Conservation (phyloP, 2,329 filamentous ascomycete genomes). For the Microcera coccophila region DNA sequence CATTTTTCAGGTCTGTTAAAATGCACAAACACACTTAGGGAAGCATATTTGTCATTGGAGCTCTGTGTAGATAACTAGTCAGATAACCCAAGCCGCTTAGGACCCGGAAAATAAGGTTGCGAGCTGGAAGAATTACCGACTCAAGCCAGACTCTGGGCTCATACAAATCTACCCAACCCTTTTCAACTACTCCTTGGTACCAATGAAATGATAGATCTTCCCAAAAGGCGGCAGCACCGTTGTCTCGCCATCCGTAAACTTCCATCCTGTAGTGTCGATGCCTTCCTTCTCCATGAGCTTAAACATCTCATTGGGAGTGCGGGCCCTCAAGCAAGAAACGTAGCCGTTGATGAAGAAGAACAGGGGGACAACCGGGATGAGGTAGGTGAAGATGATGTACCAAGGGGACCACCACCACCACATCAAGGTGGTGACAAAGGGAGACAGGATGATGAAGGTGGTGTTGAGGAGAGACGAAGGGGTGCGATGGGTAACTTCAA, state of each 20-base stretch:
- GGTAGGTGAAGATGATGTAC: conserved; percentile 19
- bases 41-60: too few relatives aligned
- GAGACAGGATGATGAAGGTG: conserved; percentile 19
- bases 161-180: too few relatives aligned
- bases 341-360: conserved; percentile 24
- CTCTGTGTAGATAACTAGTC: too few relatives aligned
- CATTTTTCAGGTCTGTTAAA: too few relatives aligned
- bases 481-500: conserved; percentile 20
- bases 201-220: conserved; percentile 20
- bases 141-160: too few relatives aligned
- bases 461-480: conserved; percentile 19
- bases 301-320: conserved; percentile 16
- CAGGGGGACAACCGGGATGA: conserved; percentile 16
- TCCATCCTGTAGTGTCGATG: conserved; percentile 15
- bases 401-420: conserved; percentile 24
- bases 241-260: conserved; percentile 17
- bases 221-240: conserved; percentile 19
- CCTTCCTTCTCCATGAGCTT: conserved; percentile 16
- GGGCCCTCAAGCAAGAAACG: conserved; percentile 16
- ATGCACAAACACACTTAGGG: too few relatives aligned
- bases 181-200: conserved; percentile 6
- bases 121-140: too few relatives aligned
- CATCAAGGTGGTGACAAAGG: conserved; percentile 17
- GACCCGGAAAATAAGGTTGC: too few relatives aligned
- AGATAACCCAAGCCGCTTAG: too few relatives aligned